Base-by-base conservation (phyloP, 352 stramenopile genomes). In the Phytophthora pistaciae region DNA sequence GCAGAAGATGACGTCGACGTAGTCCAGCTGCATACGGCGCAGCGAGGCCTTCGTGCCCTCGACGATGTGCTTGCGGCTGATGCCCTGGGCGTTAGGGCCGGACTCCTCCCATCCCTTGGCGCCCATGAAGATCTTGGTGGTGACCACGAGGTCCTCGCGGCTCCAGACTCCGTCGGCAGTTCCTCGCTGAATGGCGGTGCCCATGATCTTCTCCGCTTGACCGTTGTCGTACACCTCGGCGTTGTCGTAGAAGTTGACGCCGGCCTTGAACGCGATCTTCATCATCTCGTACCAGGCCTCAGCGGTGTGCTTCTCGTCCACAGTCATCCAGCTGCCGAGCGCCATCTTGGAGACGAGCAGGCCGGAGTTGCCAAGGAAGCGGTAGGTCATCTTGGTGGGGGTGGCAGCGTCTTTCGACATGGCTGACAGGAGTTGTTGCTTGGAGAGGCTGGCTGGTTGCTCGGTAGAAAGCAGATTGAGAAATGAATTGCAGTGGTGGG, bases 111-210 rank as follows among this genome's bases (percentile, higher is more conserved):
- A 60, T 5, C 46, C 60, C 9, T 69, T 70, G 33, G 50, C 7
- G 1, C 74, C 79, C 14, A 75, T 29, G 29, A 74, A 78, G 31
- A 90, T 61, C 55, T 90, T 90, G 36, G 81, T 88, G 3, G 63
- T 77, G 23, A 90, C 42, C 5, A 90, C 64, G 23, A 73, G 59
- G 31, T 73, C 60, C 18, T 73, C 60, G 13, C 54, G 66, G 21
- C 16, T 64, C 66, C 66, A 73, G 18, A 73, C 46, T 13, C 59
- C 66, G 21, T 68, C 66, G 23, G 42, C 20, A 53, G 68, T 73
- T 14, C 66, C 53, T 9, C 10, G 13, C 18, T 69, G 50, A 11
- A 72, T 73, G 27, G 60, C 53, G 9, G 13, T 25, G 18, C 59
- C 59, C 59, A 68, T 68, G 29, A 73, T 20, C 9, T 64, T 44